Evolutionary conservation across 2,329 filamentous ascomycete genomes (phyloP).

Genomic region (Alternaria rosae): DNA sequence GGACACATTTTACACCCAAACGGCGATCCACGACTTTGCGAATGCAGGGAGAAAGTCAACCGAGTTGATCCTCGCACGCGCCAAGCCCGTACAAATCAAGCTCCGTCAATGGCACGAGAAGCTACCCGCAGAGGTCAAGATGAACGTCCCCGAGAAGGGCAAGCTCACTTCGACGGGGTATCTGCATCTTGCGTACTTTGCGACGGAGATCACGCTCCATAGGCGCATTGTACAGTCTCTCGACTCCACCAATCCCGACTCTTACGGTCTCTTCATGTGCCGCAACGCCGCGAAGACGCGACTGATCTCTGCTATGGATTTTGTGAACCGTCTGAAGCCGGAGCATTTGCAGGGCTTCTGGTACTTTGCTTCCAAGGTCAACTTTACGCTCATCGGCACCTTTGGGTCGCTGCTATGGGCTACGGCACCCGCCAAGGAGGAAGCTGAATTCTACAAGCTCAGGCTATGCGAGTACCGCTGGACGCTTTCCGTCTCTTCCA

Average conservation of each 20-base stretch:
- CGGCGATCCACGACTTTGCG: conserved; percentile 73
- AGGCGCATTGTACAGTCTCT: conserved; percentile 88
- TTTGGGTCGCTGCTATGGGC: conserved; percentile 92
- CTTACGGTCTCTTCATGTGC: conserved; percentile 89
- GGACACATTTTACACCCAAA: conserved; percentile 81
- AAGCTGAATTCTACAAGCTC: conserved; percentile 90
- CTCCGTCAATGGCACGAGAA: conserved; percentile 82
- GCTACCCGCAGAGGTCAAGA: conserved; percentile 68
- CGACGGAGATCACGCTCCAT: conserved; percentile 91
- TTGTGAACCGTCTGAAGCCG: conserved; percentile 89
- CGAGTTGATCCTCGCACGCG: conserved; percentile 74
- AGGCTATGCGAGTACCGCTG: conserved; percentile 89
- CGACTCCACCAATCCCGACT: conserved; percentile 64
- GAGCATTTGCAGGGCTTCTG: conserved; percentile 90
- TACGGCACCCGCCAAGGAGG: conserved; percentile 84
- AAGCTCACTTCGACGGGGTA: conserved; percentile 63
- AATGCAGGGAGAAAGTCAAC: conserved; percentile 74
- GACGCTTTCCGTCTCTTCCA: conserved; percentile 87
- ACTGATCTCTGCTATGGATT: conserved; percentile 95
- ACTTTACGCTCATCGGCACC: conserved; percentile 93
- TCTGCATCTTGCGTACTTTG: conserved; percentile 90
- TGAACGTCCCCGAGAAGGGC: conserved; percentile 63
- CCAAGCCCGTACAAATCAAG: conserved; percentile 83
- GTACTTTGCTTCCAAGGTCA: conserved; percentile 87
- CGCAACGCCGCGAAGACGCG: conserved; percentile 92